phyloP scores from a whole-genome alignment of 257 asterid species.

The Voacanga thouarsii region DNA sequence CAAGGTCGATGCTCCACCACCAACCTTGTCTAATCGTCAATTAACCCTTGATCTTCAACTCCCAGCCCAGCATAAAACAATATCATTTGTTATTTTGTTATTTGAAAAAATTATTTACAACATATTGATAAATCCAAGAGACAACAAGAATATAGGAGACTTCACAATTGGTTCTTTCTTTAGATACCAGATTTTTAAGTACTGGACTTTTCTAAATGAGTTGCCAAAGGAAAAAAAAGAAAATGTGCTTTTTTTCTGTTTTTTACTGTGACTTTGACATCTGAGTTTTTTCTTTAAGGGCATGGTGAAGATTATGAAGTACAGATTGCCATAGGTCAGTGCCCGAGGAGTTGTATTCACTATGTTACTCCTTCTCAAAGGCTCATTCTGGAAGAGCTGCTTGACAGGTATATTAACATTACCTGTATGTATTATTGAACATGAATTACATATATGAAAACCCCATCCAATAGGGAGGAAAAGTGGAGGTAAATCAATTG shows the following conservation, averaged over 20 bases:
- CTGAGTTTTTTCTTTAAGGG: conserved; percentile 29
- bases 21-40: not conserved
- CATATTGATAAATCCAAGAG: not conserved
- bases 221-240: not conserved
- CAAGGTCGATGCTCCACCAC: conserved; percentile 48
- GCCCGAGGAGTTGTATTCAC: conserved; percentile 86
- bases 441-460: not conserved
- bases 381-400: conserved; percentile 84
- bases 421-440: not conserved
- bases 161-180: not conserved
- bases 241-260: not conserved
- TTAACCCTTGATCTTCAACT: not conserved
- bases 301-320: conserved; percentile 59
- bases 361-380: conserved; percentile 91
- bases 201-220: not conserved
- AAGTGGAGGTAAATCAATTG: too few species aligned
- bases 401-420: conserved; percentile 39
- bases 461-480: not conserved
- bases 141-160: not conserved
- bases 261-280: not conserved
- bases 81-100: not conserved
- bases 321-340: conserved; percentile 71
- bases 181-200: not conserved
- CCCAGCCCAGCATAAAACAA: not conserved
- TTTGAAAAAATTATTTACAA: too few species aligned